Conservation (phyloP, 208 protist genomes). For the Jaenimonas drosophilae region DNA sequence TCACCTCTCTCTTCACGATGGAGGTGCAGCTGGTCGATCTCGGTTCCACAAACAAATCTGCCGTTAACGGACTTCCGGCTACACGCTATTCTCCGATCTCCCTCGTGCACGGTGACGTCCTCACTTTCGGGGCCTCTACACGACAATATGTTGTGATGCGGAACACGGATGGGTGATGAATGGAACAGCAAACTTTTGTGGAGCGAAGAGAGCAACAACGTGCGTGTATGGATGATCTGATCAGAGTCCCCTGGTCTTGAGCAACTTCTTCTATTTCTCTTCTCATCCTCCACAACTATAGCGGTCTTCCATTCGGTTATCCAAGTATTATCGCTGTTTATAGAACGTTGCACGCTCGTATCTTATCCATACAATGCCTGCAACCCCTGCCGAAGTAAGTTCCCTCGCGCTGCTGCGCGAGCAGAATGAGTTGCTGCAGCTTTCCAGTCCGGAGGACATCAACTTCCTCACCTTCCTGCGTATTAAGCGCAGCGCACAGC, state of each 20-base stretch:
- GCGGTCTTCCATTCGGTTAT: neutral
- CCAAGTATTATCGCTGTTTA: too few relatives aligned
- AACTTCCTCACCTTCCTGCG: slow-evolving; percentile 53
- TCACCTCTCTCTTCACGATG: slow-evolving; percentile 3
- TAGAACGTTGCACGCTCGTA: too few relatives aligned
- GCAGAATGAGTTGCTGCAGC: slow-evolving; percentile 41
- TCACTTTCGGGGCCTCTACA: slow-evolving; percentile 65
- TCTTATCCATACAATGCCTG: neutral
- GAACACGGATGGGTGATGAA: too few relatives aligned
- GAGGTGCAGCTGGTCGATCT: slow-evolving; percentile 71
- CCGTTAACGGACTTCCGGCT: slow-evolving; percentile 44
- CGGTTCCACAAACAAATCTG: slow-evolving; percentile 59
- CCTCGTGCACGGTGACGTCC: slow-evolving; percentile 56
- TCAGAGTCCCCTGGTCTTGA: neutral
- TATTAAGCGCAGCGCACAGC: slow-evolving; percentile 44
- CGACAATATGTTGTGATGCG: slow-evolving; percentile 64
- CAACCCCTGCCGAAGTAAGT: slow-evolving; percentile 16
- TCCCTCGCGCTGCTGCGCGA: slow-evolving; percentile 40
- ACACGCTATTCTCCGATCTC: slow-evolving; percentile 15
- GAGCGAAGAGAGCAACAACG: too few relatives aligned
- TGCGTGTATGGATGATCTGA: neutral
- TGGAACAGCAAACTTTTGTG: too few relatives aligned
- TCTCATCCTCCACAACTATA: neutral
- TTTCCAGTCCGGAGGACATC: slow-evolving; percentile 45
- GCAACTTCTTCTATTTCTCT: neutral